Evolutionary conservation across 371 early-diverging fungal species (phyloP).

Genomic region (Batrachochytrium dendrobatidis): DNA sequence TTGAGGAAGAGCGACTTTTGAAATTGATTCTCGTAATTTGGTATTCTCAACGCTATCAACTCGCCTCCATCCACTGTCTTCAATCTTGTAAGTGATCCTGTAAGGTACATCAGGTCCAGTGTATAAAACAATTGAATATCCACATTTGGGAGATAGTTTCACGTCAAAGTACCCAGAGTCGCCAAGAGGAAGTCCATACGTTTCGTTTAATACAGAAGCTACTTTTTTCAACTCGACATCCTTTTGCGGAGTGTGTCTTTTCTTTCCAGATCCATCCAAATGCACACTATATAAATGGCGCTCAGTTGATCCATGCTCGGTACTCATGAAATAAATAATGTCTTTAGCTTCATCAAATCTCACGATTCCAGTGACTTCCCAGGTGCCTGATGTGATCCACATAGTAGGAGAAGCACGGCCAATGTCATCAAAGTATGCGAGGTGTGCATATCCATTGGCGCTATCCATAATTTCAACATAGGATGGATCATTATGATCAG

Average conservation of each 20-base stretch:
- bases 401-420: constrained; percentile 37
- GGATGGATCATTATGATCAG: constrained; percentile 31
- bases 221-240: constrained; percentile 3
- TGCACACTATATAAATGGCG: constrained; percentile 66
- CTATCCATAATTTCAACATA: constrained; percentile 79
- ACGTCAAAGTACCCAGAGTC: constrained; percentile 61
- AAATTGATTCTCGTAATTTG: background rate
- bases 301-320: constrained; percentile 68
- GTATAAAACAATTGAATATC: constrained; percentile 69
- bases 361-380: constrained; percentile 68
- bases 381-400: constrained; percentile 79
- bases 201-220: constrained; percentile 7
- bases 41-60: background rate
- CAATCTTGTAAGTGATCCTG: constrained; percentile 15
- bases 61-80: background rate
- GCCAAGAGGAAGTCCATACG: constrained; percentile 9
- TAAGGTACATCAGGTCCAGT: constrained; percentile 85
- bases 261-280: constrained; percentile 35
- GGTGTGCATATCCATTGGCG: constrained; percentile 66
- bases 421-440: constrained; percentile 63
- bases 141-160: constrained; percentile 64
- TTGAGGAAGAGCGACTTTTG: constrained; percentile 38
- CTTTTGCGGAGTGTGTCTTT: constrained; percentile 39
- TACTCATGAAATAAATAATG: constrained; percentile 56
- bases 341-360: constrained; percentile 49